Conservation (phyloP, 2,329 filamentous ascomycete genomes). For the Cyphellophora attinorum region DNA sequence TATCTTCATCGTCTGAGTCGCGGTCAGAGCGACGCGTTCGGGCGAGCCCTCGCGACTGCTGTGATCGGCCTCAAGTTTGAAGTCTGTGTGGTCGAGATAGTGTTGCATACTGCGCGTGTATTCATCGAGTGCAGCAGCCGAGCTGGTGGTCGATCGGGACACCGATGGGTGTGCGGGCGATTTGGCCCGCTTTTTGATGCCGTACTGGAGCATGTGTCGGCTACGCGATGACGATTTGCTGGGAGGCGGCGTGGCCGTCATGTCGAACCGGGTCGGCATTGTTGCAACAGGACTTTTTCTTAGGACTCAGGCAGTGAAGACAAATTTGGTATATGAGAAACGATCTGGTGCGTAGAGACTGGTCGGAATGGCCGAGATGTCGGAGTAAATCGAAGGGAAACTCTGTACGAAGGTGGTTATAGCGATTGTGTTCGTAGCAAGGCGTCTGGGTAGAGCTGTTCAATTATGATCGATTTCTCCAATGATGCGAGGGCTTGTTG, state of each 20-base stretch:
- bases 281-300: not conserved
- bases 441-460: too few relatives aligned
- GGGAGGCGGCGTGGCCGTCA: not conserved
- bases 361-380: too few relatives aligned
- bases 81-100: slow-evolving; percentile 9
- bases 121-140: slow-evolving; percentile 12
- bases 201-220: too few relatives aligned
- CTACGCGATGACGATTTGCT: too few relatives aligned
- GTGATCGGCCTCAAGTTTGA: not conserved
- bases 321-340: too few relatives aligned
- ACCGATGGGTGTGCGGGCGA: not conserved
- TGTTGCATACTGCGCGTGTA: slow-evolving; percentile 17
- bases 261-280: not conserved
- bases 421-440: too few relatives aligned
- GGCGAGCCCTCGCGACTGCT: slow-evolving; percentile 1
- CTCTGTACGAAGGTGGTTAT: too few relatives aligned
- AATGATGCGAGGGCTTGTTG: not conserved
- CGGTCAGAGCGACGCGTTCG: too few relatives aligned
- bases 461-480: not conserved
- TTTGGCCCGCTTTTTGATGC: too few relatives aligned
- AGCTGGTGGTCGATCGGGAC: not conserved
- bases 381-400: too few relatives aligned
- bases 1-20: too few relatives aligned
- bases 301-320: not conserved
- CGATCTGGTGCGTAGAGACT: too few relatives aligned